Base-by-base conservation (phyloP, 1,284 basidiomycete species). In the Coniferiporia weirii region DNA sequence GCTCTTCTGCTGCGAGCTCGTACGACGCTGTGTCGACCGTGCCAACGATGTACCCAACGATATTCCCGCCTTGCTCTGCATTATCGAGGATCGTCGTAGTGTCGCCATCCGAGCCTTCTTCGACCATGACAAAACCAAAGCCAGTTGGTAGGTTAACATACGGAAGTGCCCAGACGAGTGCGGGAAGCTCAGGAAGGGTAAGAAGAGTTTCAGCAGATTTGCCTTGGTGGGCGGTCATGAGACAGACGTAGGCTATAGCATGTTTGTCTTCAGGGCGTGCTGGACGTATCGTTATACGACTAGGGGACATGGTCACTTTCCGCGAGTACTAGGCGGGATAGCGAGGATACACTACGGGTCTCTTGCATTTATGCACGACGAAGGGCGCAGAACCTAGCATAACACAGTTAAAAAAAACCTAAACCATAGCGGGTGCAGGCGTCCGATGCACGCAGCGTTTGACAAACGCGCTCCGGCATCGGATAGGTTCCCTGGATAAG, bases 31-130 rank as follows among this genome's bases (percentile, higher is more conserved):
- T 64, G 38, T 65, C 61, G 3, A 46, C 44, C 17, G 65, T 60
- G 13, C 64, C 64, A 20, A 64, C 34, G n/a, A 66, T 52, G 40
- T 66, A 66, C 4, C 65, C 65, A 32, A 65, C 53, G 7, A 64
- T 58, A 12, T 59, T 44, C n/a, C 35, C 53, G n/a, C 20, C 27
- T 27, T 27, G 27, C 27, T 27, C 27, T 27, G 27, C 27, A 27
- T 27, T 5, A 27, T 27, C 27, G 27, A 27, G 5, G 27, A 5
- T 27, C 27, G 27, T 3, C 27, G 27, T 27, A 27, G 5, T 27
- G 27, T 27, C 5, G 27, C 27, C 27, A 9, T 19, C n/a, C 9
- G 44, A 8, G 19, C 44, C 17, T n/a, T 46, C 44, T 46, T 46
- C 44, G 17, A 46, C 44, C 44, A 46, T 46, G 19, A 46, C 62